These are phyloP conservation scores for Diplodia corticola DNA, from an alignment of 2,329 filamentous ascomycete species.

Conservation along the genomic window DNA sequence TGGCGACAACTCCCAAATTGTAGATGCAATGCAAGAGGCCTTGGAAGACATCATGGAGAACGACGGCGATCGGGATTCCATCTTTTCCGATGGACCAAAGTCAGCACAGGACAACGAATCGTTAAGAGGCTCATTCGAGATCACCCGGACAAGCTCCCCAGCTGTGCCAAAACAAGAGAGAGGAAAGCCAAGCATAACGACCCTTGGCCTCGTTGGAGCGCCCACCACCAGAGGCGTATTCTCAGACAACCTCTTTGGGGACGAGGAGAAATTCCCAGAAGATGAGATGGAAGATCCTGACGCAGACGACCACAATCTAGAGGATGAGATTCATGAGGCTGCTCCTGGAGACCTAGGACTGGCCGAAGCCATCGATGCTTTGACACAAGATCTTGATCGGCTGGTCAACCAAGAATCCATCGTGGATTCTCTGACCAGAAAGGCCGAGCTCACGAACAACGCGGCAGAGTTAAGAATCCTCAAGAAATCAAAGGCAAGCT, in stretches of 20 bases:
- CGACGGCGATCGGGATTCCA: conserved; percentile 63
- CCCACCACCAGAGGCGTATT: conserved; percentile 90
- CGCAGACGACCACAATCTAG: conserved; percentile 60
- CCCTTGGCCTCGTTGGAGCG: conserved; percentile 84
- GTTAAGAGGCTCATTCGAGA: conserved; percentile 63
- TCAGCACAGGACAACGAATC: conserved; percentile 62
- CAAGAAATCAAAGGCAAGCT: conserved; percentile 87
- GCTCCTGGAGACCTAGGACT: conserved; percentile 91
- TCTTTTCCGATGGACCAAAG: conserved; percentile 61
- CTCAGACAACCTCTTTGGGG: conserved; percentile 86
- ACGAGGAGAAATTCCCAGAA: conserved; percentile 80
- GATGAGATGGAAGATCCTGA: conserved; percentile 80
- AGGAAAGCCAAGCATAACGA: conserved; percentile 83
- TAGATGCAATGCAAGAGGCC: conserved; percentile 90
- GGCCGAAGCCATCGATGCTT: conserved; percentile 83
- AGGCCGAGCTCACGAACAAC: conserved; percentile 97
- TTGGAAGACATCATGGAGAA: conserved; percentile 90
- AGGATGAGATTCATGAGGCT: conserved; percentile 88
- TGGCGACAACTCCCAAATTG: conserved; percentile 72
- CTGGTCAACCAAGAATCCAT: conserved; percentile 85
- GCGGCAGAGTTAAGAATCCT: conserved; percentile 89
- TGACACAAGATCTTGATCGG: conserved; percentile 90
- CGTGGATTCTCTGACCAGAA: conserved; percentile 85
- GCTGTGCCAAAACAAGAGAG: conserved; percentile 45
- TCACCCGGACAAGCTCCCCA: conserved; percentile 47